These are phyloP conservation scores for Cladorrhinum samala DNA, from an alignment of 495 filamentous ascomycete genomes.

Conservation along the genomic window DNA sequence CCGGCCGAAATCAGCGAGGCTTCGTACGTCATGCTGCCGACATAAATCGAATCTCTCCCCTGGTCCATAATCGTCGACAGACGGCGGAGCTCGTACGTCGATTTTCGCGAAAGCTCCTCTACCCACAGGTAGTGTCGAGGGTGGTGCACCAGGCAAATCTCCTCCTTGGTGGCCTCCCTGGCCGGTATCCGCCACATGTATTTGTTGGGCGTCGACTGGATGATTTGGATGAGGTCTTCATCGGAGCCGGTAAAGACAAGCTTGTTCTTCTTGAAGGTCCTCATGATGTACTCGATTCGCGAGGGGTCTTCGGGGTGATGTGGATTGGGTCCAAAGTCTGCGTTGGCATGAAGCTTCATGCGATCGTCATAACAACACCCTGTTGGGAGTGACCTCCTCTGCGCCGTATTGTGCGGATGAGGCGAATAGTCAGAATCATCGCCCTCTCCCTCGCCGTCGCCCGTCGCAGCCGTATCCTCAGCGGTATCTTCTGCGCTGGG, in stretches of 20 bases:
- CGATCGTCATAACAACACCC: slow-evolving; percentile 85
- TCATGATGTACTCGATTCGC: slow-evolving; percentile 84
- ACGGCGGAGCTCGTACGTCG: slow-evolving; percentile 56
- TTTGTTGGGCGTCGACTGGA: slow-evolving; percentile 43
- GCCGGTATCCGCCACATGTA: slow-evolving; percentile 72
- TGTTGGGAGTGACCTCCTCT: slow-evolving; percentile 48
- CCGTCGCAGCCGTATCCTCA: slow-evolving; percentile 13
- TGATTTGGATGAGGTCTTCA: slow-evolving; percentile 36
- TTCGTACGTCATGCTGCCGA: slow-evolving; percentile 73
- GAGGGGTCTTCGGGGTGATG: slow-evolving; percentile 92
- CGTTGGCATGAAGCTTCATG: slow-evolving; percentile 88
- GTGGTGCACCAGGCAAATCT: slow-evolving; percentile 73
- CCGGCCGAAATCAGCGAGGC: slow-evolving; percentile 81
- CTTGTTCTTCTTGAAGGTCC: slow-evolving; percentile 69
- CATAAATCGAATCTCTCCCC: slow-evolving; percentile 79
- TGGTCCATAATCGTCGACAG: slow-evolving; percentile 52
- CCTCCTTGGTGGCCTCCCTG: slow-evolving; percentile 64
- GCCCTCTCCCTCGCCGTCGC: slow-evolving; percentile 22
- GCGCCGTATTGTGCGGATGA: slow-evolving; percentile 19
- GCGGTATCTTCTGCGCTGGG: slow-evolving; percentile 18
- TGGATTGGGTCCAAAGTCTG: slow-evolving; percentile 57
- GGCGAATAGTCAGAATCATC: slow-evolving; percentile 6
- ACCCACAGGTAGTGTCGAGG: slow-evolving; percentile 73
- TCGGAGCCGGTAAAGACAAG: slow-evolving; percentile 55
- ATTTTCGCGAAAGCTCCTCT: slow-evolving; percentile 45